Evolutionary conservation across 1,139 yeast species (phyloP).

Genomic region (Nadsonia starkeyi-henricii): DNA sequence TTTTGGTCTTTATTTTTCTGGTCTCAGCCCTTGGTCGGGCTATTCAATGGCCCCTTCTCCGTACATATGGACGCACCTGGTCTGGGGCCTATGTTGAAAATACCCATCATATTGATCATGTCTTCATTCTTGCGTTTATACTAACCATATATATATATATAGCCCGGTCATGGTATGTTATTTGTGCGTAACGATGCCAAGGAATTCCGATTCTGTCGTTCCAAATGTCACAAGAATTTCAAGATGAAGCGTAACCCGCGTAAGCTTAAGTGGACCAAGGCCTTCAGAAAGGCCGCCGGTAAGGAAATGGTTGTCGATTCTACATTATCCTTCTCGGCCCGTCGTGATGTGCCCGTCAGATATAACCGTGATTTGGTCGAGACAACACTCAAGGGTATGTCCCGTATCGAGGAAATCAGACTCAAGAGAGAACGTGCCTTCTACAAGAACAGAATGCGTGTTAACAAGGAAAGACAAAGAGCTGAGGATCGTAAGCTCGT

Average conservation of each 20-base stretch:
- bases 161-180: slow-evolving; percentile 94
- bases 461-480: slow-evolving; percentile 77
- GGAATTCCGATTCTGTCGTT: slow-evolving; percentile 93
- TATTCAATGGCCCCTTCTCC: neutral
- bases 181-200: slow-evolving; percentile 97
- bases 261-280: slow-evolving; percentile 96
- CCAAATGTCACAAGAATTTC: slow-evolving; percentile 95
- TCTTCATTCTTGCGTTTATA: neutral
- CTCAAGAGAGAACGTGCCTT: slow-evolving; percentile 94
- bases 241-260: slow-evolving; percentile 98
- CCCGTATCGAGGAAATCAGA: slow-evolving; percentile 91
- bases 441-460: slow-evolving; percentile 99
- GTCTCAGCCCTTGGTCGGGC: neutral
- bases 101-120: neutral
- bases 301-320: slow-evolving; percentile 97
- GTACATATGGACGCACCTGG: too few relatives aligned
- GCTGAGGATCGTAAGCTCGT: slow-evolving; percentile 81
- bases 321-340: slow-evolving; percentile 87
- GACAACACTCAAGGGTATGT: slow-evolving; percentile 89
- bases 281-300: slow-evolving; percentile 98
- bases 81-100: too few relatives aligned
- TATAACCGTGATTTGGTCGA: slow-evolving; percentile 94
- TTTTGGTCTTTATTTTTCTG: slow-evolving; percentile 20
- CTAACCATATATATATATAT: neutral
- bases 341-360: slow-evolving; percentile 96